These are phyloP conservation scores for Chamaenerion angustifolium DNA, from an alignment of 345 rosid genomes.

Conservation along the genomic window DNA sequence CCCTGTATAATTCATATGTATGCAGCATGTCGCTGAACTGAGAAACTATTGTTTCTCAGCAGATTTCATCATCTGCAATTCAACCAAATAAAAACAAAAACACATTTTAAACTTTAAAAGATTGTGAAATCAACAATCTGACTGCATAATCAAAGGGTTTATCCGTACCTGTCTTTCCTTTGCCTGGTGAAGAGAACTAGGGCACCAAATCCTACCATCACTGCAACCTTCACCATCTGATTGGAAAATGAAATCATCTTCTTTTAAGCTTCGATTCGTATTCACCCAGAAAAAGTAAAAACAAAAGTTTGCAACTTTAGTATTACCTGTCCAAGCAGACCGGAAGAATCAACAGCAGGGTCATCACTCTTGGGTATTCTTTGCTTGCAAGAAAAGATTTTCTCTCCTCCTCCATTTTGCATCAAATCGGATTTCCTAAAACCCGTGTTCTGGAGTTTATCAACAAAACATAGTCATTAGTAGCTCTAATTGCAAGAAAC, in stretches of 20 bases:
- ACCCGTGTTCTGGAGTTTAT: background rate
- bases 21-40: no score
- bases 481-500: background rate
- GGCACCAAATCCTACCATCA: conserved; percentile 50
- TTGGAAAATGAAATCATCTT: background rate
- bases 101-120: no score
- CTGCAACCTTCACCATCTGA: conserved; percentile 31
- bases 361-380: background rate
- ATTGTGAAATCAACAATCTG: no score
- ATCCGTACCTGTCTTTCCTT: conserved; percentile 23
- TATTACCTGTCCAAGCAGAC: conserved; percentile 4
- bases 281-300: background rate
- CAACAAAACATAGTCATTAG: background rate
- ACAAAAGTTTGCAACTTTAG: background rate
- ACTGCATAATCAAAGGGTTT: no score
- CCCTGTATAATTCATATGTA: no score
- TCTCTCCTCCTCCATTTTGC: background rate
- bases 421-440: background rate
- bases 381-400: background rate
- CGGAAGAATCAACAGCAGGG: background rate
- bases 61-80: no score
- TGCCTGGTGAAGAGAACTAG: conserved; percentile 48
- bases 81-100: no score
- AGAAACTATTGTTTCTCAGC: no score
- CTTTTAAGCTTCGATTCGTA: conserved; percentile 5